phyloP scores from a whole-genome alignment of 2,329 filamentous ascomycete species.

The Bipolaris sorokiniana region DNA sequence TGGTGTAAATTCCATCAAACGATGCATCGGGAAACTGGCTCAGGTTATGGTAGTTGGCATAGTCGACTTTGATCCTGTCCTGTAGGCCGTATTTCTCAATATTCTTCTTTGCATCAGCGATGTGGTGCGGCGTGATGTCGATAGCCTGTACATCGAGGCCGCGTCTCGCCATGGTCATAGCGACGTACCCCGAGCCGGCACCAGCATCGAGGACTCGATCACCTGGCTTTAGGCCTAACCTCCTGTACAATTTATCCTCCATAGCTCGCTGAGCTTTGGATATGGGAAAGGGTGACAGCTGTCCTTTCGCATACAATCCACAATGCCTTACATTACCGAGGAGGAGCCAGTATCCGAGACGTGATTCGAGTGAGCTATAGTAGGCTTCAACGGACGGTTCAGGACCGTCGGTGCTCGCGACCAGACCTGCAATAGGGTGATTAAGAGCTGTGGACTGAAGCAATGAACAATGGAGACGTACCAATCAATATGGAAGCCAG shows the following conservation, averaged over 20 bases:
- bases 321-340: conserved; percentile 60
- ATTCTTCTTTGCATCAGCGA: conserved; percentile 54
- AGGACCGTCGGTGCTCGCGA: conserved; percentile 9
- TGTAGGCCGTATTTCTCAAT: conserved; percentile 37
- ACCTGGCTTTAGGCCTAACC: conserved; percentile 36
- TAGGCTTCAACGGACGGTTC: conserved; percentile 3
- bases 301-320: conserved; percentile 56
- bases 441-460: conserved; percentile 4
- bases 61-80: conserved; percentile 48
- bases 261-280: conserved; percentile 53
- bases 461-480: conserved; percentile 2
- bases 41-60: conserved; percentile 61
- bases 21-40: conserved; percentile 47
- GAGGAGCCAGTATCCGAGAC: conserved; percentile 45
- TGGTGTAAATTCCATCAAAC: conserved; percentile 62
- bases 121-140: conserved; percentile 58
- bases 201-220: conserved; percentile 60
- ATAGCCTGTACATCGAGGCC: conserved; percentile 52
- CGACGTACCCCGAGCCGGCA: conserved; percentile 59
- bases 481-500: conserved; percentile 8
- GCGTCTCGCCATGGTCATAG: conserved; percentile 54
- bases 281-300: conserved; percentile 58
- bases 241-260: conserved; percentile 56
- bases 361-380: conserved; percentile 54
- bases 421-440: conserved; percentile 9